Conservation (phyloP, 768 basidiomycete species). For the Phlebiopsis flavidoalba region DNA sequence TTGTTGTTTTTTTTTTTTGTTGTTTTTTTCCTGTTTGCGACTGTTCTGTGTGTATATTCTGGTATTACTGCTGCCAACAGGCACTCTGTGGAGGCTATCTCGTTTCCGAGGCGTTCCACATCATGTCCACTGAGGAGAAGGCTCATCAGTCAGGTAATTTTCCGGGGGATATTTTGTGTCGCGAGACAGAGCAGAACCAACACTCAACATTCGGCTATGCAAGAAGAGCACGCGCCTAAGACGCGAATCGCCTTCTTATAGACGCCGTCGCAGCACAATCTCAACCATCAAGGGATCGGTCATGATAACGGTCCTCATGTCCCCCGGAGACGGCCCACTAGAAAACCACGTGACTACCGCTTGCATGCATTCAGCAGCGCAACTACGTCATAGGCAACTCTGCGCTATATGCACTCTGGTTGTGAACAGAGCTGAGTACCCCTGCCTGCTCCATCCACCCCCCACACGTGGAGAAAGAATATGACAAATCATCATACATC, state of each 20-base stretch:
- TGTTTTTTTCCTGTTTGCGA: no score
- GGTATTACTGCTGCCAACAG: neutral
- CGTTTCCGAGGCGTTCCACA: neutral
- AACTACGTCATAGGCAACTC: neutral
- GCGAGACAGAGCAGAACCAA: no score
- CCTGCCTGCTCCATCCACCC: neutral
- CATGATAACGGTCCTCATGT: neutral
- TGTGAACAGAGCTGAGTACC: neutral
- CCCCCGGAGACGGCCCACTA: neutral
- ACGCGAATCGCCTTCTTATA: no score
- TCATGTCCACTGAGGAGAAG: no score
- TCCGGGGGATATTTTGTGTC: no score
- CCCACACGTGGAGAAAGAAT: neutral
- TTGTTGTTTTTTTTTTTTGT: no score
- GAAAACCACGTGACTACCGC: neutral
- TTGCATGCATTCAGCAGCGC: neutral
- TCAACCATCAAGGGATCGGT: neutral
- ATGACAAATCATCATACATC: neutral
- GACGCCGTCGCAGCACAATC: neutral
- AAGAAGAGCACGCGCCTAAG: no score
- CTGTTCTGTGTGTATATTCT: neutral
- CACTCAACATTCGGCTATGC: no score
- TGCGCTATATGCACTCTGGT: neutral
- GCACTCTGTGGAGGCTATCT: neutral
- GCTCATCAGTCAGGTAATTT: no score